These are phyloP conservation scores for Penicillium subrubescens DNA, from an alignment of 495 filamentous ascomycete genomes.

Conservation along the genomic window DNA sequence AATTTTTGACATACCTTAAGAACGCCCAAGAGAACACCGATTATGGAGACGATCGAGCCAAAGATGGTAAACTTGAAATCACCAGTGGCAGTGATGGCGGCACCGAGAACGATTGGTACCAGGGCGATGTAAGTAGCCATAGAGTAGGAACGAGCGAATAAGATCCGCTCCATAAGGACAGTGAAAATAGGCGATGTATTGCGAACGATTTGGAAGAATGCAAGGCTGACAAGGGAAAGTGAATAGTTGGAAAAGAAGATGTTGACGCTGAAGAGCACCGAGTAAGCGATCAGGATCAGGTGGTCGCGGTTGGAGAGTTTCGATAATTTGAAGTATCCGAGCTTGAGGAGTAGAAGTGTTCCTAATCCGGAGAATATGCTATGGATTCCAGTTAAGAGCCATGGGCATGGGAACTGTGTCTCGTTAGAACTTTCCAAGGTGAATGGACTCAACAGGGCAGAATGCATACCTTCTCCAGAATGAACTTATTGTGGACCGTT, in stretches of 20 bases:
- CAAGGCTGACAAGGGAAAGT: slow-evolving; percentile 32
- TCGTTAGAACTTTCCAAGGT: not conserved
- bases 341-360: not conserved
- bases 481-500: not conserved
- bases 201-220: not conserved
- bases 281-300: not conserved
- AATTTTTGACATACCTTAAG: not conserved
- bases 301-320: not conserved
- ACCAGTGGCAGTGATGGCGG: not conserved
- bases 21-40: not conserved
- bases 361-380: not conserved
- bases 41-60: not conserved
- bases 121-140: not conserved
- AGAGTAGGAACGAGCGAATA: not conserved
- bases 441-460: not conserved
- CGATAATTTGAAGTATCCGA: not conserved
- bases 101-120: not conserved
- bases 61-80: not conserved
- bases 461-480: not conserved
- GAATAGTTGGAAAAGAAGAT: not conserved
- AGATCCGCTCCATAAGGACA: not conserved
- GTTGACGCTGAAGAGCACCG: not conserved
- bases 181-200: not conserved
- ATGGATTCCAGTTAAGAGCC: not conserved
- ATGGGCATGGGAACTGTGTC: not conserved